Conservation (phyloP, 306 rosid species). For the Chamaecrista fasciculata region DNA sequence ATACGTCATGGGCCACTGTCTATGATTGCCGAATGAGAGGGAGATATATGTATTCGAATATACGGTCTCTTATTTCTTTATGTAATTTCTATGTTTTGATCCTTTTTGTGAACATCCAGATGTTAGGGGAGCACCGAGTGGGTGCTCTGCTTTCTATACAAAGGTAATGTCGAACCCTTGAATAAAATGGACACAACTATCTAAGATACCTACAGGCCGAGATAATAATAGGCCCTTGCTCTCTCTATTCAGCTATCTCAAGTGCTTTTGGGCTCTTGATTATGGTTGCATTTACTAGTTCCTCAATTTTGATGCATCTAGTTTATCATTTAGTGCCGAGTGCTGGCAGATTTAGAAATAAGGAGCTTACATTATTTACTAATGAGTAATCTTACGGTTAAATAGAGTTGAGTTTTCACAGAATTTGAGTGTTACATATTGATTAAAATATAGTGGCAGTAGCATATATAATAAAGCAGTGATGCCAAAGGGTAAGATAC, state of each 20-base stretch:
- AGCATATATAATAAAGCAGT: background rate
- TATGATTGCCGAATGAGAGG: constrained; percentile 72
- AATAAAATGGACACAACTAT: constrained; percentile 30
- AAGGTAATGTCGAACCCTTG: constrained; percentile 30
- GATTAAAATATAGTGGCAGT: background rate
- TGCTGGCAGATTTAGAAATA: background rate
- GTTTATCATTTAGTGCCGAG: background rate
- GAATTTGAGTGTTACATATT: background rate
- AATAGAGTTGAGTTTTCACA: background rate
- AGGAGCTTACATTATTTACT: background rate
- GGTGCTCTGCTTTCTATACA: constrained; percentile 67
- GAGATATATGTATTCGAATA: constrained; percentile 55
- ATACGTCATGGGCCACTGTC: constrained; percentile 43
- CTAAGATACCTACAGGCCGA: constrained; percentile 24
- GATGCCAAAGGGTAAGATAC: no score
- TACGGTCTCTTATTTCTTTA: constrained; percentile 42
- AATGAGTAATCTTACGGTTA: background rate
- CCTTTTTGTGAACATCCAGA: constrained; percentile 44
- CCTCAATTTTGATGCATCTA: background rate
- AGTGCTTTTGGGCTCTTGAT: background rate
- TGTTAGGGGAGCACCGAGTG: constrained; percentile 31
- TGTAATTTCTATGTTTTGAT: constrained; percentile 19
- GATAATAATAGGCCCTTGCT: no score
- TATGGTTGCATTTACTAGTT: background rate
- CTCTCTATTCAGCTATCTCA: background rate